A percentile compares a stretch with the other conserved stretches of the same genome.
These are phyloP conservation scores for Yamadazyma diospyri DNA, from an alignment of 1,139 yeast species.

Conservation along the genomic window DNA sequence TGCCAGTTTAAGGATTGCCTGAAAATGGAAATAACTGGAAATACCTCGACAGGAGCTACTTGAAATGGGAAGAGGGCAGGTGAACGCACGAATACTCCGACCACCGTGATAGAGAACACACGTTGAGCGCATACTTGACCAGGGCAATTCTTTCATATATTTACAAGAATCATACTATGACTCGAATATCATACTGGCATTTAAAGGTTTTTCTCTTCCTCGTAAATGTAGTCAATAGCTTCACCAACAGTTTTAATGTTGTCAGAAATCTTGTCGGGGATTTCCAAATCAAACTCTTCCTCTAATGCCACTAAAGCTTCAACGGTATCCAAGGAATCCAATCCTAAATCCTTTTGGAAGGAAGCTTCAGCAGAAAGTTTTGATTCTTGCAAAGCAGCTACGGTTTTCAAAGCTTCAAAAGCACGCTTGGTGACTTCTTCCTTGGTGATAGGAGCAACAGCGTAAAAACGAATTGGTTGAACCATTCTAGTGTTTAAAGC, in stretches of 20 bases:
- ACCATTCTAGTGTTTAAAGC: conserved; percentile 17
- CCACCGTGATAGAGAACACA: too few relatives aligned
- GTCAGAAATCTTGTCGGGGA: conserved; percentile 66
- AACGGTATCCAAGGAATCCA: conserved; percentile 68
- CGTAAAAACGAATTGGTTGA: conserved; percentile 36
- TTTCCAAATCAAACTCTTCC: conserved; percentile 69
- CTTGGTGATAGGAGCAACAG: conserved; percentile 44
- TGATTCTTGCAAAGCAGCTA: conserved; percentile 49
- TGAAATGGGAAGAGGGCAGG: too few relatives aligned
- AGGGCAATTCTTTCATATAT: conserved; percentile 8
- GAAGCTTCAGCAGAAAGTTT: conserved; percentile 43
- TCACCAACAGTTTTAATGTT: conserved; percentile 68
- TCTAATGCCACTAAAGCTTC: conserved; percentile 71
- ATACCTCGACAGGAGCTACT: too few relatives aligned
- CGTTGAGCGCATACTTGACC: too few relatives aligned
- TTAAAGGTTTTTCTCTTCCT: conserved; percentile 47
- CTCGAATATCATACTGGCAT: conserved; percentile 2
- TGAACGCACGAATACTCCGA: too few relatives aligned
- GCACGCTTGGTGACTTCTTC: conserved; percentile 48
- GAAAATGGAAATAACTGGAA: too few relatives aligned
- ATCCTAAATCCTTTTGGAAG: conserved; percentile 61
- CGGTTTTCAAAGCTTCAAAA: conserved; percentile 49
- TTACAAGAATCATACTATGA: conserved; percentile 7
- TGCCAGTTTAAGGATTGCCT: too few relatives aligned
- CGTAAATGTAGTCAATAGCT: conserved; percentile 57